phyloP scores from a whole-genome alignment of 2,329 filamentous ascomycete species.

The Talaromyces verruculosus region DNA sequence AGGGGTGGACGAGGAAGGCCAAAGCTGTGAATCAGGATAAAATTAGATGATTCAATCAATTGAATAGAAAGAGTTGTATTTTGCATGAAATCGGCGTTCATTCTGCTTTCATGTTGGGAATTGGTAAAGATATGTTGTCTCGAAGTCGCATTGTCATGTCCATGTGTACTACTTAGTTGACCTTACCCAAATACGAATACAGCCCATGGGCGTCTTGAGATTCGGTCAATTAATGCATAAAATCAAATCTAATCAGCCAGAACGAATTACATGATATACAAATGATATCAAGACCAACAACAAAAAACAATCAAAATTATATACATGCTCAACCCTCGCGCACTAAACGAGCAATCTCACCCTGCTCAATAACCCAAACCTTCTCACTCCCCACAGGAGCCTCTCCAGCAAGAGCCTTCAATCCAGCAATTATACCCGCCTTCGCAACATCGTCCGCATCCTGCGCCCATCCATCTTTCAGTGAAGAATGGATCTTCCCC shows the following conservation, averaged over 20 bases:
- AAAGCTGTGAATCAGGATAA: conserved; percentile 24
- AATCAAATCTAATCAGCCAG: too few species aligned
- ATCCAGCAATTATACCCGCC: conserved; percentile 37
- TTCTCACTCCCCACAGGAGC: conserved; percentile 41
- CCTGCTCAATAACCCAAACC: conserved; percentile 40
- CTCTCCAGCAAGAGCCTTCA: conserved; percentile 44
- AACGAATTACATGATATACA: neutral
- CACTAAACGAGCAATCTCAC: conserved; percentile 39
- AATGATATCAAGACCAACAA: neutral
- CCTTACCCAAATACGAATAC: neutral
- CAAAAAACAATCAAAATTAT: neutral
- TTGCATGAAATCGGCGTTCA: conserved; percentile 2
- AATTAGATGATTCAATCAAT: neutral
- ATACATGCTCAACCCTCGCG: conserved; percentile 26
- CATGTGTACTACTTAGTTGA: neutral
- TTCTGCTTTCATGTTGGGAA: conserved; percentile 1
- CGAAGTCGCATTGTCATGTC: neutral
- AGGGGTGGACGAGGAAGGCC: conserved; percentile 38
- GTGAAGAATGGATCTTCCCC: conserved; percentile 52
- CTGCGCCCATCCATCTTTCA: conserved; percentile 69
- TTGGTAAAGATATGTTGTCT: neutral
- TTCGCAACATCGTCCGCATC: conserved; percentile 69
- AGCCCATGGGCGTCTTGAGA: neutral
- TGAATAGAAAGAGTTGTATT: neutral
- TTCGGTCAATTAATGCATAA: neutral